A percentile compares a stretch with the other conserved stretches of the same genome.
Conservation (phyloP, 2,329 filamentous ascomycete species). For the Ascosphaera aggregata region DNA sequence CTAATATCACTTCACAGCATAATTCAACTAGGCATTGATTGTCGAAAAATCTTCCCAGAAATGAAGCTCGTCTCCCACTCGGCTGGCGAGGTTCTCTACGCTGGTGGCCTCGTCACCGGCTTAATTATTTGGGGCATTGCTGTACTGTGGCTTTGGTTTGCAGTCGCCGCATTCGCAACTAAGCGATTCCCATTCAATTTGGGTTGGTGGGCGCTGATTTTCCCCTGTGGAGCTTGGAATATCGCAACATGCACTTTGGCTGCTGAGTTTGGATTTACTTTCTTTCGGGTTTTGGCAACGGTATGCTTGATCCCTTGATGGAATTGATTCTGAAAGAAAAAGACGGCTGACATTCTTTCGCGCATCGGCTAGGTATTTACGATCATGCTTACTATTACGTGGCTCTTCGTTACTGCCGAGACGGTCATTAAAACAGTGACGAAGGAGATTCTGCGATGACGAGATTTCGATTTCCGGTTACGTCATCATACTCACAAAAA, state of each 20-base stretch:
- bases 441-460: conserved; percentile 4
- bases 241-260: background rate
- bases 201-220: conserved; percentile 36
- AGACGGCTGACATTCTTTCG: background rate
- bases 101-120: conserved; percentile 30
- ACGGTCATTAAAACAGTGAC: conserved; percentile 5
- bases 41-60: conserved; percentile 17
- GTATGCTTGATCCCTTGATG: conserved; percentile 5
- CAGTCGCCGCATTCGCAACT: conserved; percentile 22
- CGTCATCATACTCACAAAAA: too few relatives aligned
- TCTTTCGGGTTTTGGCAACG: conserved; percentile 3
- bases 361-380: conserved; percentile 2
- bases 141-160: conserved; percentile 31
- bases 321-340: background rate
- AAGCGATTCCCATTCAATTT: conserved; percentile 31
- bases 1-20: conserved; percentile 20
- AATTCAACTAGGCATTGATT: conserved; percentile 24
- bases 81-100: conserved; percentile 32
- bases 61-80: conserved; percentile 13
- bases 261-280: background rate
- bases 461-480: background rate
- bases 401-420: conserved; percentile 5
- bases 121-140: conserved; percentile 34
- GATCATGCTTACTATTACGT: conserved; percentile 4
- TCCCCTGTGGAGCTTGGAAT: conserved; percentile 28